Evolutionary conservation across 495 filamentous ascomycete species (phyloP), one percentile per base, ranked within the genome.

Genomic region (Lophiostoma macrostomum): DNA sequence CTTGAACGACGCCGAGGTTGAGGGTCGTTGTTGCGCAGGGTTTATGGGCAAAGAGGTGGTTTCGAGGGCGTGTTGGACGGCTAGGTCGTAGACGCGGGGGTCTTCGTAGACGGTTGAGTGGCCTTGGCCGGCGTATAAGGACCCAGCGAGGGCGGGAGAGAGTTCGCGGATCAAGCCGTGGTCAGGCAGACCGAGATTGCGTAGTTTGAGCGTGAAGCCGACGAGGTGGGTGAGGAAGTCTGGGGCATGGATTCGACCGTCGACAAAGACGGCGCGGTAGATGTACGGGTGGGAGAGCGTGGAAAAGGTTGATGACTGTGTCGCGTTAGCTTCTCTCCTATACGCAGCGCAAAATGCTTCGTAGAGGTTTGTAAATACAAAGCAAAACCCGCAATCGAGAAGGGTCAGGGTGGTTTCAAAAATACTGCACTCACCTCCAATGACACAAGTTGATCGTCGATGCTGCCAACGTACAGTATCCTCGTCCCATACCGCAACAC

Each of bases 381-480:
- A n/a, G n/a, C n/a, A n/a, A n/a, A n/a, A n/a, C n/a, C n/a, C n/a
- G n/a, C n/a, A n/a, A n/a, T n/a, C n/a, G n/a, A n/a, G n/a, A n/a
- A n/a, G n/a, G n/a, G n/a, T n/a, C n/a, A n/a, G n/a, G n/a, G n/a
- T n/a, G n/a, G n/a, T n/a, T n/a, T n/a, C n/a, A n/a, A n/a, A n/a
- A 56, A 20, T 20, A 12, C 6, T 24, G 19, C 1, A 63, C 71
- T 64, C 66, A 87, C 84, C 76, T 96, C 90, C 44, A 96, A 68
- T 12, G 90, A 91, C 24, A 98, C 91, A 11, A 98, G 75, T 69
- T 98, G 93, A 69, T 98, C 93, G 66, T 98, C 93, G 45, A 97
- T 93, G 65, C 90, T 95, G 28, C 91, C 91, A 57, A 93, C 74
- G 67, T 87, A 91, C 2, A 88, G 83, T 42, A 96, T 80, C 31